A percentile compares a stretch with the other conserved stretches of the same genome.
Conservation (phyloP, 78 protist species). For the Polysphondylium violaceum region DNA sequence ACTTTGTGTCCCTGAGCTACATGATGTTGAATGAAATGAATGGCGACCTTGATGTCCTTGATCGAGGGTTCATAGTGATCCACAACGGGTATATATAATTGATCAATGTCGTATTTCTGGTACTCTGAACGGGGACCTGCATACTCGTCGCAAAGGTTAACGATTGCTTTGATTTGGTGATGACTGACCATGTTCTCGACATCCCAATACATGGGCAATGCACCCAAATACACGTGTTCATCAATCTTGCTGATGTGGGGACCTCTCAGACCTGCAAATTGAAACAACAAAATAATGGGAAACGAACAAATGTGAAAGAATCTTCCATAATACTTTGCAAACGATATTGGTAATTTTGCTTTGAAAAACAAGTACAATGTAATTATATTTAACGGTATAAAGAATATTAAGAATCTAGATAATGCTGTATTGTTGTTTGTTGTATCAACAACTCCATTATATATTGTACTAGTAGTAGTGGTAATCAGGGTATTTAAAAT, state of each 20-base stretch:
- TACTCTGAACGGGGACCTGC: slow-evolving; percentile 38
- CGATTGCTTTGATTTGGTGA: slow-evolving; percentile 19
- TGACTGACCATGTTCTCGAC: background rate
- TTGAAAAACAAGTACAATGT: slow-evolving; percentile 51
- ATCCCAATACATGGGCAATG: slow-evolving; percentile 40
- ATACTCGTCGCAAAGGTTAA: slow-evolving; percentile 78
- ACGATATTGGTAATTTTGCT: slow-evolving; percentile 40
- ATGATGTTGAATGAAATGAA: slow-evolving; percentile 43
- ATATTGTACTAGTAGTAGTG: too few relatives aligned
- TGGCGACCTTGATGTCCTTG: background rate
- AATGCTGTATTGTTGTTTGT: background rate
- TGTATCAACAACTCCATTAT: too few relatives aligned
- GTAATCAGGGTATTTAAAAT: too few relatives aligned
- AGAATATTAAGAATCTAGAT: background rate
- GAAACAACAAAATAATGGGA: slow-evolving; percentile 21
- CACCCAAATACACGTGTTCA: slow-evolving; percentile 65
- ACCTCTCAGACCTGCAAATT: slow-evolving; percentile 40
- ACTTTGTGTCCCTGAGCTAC: slow-evolving; percentile 26
- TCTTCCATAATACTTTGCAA: slow-evolving; percentile 62
- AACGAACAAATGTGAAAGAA: slow-evolving; percentile 7
- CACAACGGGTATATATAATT: slow-evolving; percentile 37
- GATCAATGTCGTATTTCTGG: slow-evolving; percentile 10
- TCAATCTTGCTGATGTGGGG: slow-evolving; percentile 25
- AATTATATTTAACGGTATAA: slow-evolving; percentile 37
- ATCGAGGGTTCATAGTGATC: slow-evolving; percentile 78